Conservation (phyloP, 2,329 filamentous ascomycete species). For the Hawksworthiomyces lignivorus region DNA sequence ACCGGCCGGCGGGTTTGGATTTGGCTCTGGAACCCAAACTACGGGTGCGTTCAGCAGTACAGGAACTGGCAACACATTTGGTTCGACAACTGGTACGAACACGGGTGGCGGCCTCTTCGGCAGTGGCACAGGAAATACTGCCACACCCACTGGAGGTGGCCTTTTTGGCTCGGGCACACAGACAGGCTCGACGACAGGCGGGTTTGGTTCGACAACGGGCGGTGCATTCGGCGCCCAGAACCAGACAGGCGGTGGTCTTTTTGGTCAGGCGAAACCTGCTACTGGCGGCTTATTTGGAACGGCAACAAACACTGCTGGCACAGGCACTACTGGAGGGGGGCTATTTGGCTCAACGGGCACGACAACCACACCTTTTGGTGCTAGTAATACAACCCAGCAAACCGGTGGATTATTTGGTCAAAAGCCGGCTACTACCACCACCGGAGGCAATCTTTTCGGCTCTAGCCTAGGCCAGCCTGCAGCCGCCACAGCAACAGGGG, state of each 20-base stretch:
- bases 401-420: slow-evolving; percentile 32
- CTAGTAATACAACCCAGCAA: slow-evolving; percentile 1
- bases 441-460: slow-evolving; percentile 29
- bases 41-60: slow-evolving; percentile 39
- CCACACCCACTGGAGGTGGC: slow-evolving; percentile 5
- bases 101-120: slow-evolving; percentile 37
- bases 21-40: slow-evolving; percentile 18
- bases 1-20: slow-evolving; percentile 20
- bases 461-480: slow-evolving; percentile 21
- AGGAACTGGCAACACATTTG: slow-evolving; percentile 22
- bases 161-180: slow-evolving; percentile 9
- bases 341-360: slow-evolving; percentile 8
- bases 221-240: slow-evolving; percentile 19
- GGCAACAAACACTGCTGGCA: neutral
- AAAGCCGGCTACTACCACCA: slow-evolving; percentile 28
- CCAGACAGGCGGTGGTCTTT: slow-evolving; percentile 20
- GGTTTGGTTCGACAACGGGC: slow-evolving; percentile 34
- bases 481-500: slow-evolving; percentile 27
- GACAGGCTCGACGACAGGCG: slow-evolving; percentile 12
- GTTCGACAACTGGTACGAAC: slow-evolving; percentile 13
- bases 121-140: slow-evolving; percentile 22
- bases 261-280: slow-evolving; percentile 22
- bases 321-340: slow-evolving; percentile 8
- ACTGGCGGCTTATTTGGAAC: slow-evolving; percentile 17
- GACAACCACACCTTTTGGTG: slow-evolving; percentile 8